A percentile compares a stretch with the other conserved stretches of the same genome.
These are phyloP conservation scores for Trichoderma erinaceum DNA, from an alignment of 495 filamentous ascomycete genomes.

Conservation along the genomic window DNA sequence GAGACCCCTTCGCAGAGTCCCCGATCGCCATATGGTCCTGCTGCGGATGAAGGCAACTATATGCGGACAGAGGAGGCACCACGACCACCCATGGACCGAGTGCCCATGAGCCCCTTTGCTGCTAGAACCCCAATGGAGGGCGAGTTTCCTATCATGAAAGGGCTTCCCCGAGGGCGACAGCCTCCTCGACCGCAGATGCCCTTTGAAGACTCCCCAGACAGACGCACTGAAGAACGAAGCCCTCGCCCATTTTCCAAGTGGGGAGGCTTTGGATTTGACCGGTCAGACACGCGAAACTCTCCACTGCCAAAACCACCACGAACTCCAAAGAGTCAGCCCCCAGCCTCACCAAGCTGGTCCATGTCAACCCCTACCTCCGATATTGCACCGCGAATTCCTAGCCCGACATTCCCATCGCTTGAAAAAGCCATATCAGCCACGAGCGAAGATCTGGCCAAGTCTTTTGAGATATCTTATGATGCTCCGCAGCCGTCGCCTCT, in stretches of 20 bases:
- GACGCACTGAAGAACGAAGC: background rate
- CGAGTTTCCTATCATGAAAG: slow-evolving; percentile 15
- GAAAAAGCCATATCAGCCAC: slow-evolving; percentile 3
- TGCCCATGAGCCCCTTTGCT: slow-evolving; percentile 10
- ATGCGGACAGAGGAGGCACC: background rate
- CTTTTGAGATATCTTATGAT: background rate
- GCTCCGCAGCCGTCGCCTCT: slow-evolving; percentile 7
- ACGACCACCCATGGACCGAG: slow-evolving; percentile 1
- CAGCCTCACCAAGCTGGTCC: background rate
- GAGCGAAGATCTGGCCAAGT: slow-evolving; percentile 13
- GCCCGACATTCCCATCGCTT: slow-evolving; percentile 13
- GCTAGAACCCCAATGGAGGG: slow-evolving; percentile 11
- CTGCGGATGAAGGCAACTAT: slow-evolving; percentile 1
- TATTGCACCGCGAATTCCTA: slow-evolving; percentile 2
- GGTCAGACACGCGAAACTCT: background rate
- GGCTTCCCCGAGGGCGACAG: slow-evolving; percentile 11
- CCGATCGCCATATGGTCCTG: background rate
- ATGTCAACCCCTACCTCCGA: background rate
- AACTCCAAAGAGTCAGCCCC: background rate
- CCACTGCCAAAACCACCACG: background rate
- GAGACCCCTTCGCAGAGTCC: background rate
- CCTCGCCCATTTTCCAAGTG: background rate
- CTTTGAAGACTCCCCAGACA: background rate
- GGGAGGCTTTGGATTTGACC: slow-evolving; percentile 6
- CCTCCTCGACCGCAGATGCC: background rate